phyloP scores from a whole-genome alignment of 2,329 filamentous ascomycete genomes.

The Aspergillus quadrilineatus region DNA sequence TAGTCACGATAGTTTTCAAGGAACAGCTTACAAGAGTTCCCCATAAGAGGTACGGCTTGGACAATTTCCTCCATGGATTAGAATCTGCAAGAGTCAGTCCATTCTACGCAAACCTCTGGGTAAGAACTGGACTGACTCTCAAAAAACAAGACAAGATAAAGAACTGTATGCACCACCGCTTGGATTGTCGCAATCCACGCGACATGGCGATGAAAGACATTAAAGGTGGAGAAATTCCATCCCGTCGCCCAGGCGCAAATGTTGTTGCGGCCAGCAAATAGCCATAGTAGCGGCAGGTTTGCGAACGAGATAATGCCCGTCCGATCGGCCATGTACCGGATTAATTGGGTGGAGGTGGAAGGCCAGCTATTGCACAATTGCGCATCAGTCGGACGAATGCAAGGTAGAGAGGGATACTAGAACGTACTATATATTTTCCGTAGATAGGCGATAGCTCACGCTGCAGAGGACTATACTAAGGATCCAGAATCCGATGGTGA shows the following conservation, averaged over 20 bases:
- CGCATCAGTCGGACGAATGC: not conserved
- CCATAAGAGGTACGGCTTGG: conserved; percentile 32
- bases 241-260: conserved; percentile 65
- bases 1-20: not conserved
- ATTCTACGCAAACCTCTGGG: too few relatives aligned
- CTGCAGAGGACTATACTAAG: conserved; percentile 47
- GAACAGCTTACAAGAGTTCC: conserved; percentile 27
- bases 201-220: conserved; percentile 66
- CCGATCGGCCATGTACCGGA: conserved; percentile 62
- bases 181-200: conserved; percentile 63
- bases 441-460: conserved; percentile 47
- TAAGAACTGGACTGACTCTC: conserved; percentile 22
- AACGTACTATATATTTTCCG: conserved; percentile 50
- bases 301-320: conserved; percentile 64
- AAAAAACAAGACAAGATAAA: conserved; percentile 51
- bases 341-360: conserved; percentile 37
- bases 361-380: conserved; percentile 28
- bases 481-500: conserved; percentile 46
- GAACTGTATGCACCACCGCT: conserved; percentile 62
- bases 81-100: conserved; percentile 18
- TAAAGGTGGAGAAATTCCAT: conserved; percentile 67
- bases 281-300: conserved; percentile 64
- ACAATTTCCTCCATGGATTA: conserved; percentile 27
- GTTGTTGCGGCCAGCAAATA: conserved; percentile 68
- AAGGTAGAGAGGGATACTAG: not conserved